phyloP scores from a whole-genome alignment of 495 filamentous ascomycete species.

The Penicillium robsamsonii region DNA sequence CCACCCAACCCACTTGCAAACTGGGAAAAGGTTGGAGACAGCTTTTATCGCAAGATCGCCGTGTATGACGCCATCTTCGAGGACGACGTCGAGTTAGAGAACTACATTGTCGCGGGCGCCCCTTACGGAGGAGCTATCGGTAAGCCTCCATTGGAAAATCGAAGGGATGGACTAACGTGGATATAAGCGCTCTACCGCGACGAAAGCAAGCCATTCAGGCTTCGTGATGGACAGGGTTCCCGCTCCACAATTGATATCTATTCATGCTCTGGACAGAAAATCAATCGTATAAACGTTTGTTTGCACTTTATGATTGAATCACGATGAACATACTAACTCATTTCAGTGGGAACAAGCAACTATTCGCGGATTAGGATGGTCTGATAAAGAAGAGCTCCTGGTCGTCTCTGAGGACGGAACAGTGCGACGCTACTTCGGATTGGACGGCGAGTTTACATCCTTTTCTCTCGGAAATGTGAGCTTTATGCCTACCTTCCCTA shows the following conservation, averaged over 20 bases:
- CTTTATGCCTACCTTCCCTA: not conserved
- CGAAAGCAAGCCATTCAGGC: constrained; percentile 76
- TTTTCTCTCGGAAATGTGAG: constrained; percentile 88
- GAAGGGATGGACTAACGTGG: constrained; percentile 5
- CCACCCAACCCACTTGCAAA: constrained; percentile 71
- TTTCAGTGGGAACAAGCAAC: constrained; percentile 84
- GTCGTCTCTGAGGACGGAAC: constrained; percentile 87
- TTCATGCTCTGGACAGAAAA: constrained; percentile 83
- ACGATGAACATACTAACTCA: constrained; percentile 4
- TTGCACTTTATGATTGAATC: not conserved
- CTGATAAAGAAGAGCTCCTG: constrained; percentile 90
- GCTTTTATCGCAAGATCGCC: constrained; percentile 90
- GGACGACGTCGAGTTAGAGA: constrained; percentile 88
- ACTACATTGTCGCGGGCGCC: constrained; percentile 88
- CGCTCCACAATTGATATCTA: constrained; percentile 93
- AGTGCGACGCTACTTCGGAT: constrained; percentile 85
- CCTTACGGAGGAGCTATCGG: constrained; percentile 93
- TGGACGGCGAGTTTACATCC: constrained; percentile 91
- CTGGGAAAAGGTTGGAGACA: constrained; percentile 89
- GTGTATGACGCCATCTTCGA: constrained; percentile 91
- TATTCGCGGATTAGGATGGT: constrained; percentile 92
- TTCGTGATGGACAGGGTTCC: constrained; percentile 64
- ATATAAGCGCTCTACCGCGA: constrained; percentile 79
- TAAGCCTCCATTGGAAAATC: constrained; percentile 38
- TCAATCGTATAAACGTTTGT: constrained; percentile 65